Evolutionary conservation across 805 yeast genomes (phyloP).

Genomic region (Candida nanaspora): DNA sequence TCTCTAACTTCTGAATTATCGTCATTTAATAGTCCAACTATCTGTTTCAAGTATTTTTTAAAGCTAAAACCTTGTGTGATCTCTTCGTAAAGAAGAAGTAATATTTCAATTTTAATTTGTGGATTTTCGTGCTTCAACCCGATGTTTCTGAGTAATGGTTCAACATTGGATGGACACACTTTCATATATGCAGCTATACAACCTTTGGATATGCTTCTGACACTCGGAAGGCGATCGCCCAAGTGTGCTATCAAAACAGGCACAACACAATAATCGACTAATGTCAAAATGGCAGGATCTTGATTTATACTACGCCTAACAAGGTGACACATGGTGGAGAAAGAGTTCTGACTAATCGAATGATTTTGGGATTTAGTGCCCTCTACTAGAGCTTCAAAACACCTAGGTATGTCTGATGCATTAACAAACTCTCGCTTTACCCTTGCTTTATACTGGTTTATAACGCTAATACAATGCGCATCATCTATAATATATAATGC

Average conservation of each 20-base stretch:
- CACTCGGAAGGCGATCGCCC: conserved; percentile 31
- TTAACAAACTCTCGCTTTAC: conserved; percentile 51
- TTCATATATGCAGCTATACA: conserved; percentile 51
- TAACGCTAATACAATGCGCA: not conserved
- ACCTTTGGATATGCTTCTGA: conserved; percentile 38
- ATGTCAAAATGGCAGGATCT: conserved; percentile 32
- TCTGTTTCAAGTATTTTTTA: conserved; percentile 17
- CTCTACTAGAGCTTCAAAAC: conserved; percentile 40
- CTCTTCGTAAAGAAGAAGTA: conserved; percentile 36
- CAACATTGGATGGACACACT: conserved; percentile 42
- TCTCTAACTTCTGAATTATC: conserved; percentile 9
- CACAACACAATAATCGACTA: conserved; percentile 36
- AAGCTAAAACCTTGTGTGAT: conserved; percentile 28
- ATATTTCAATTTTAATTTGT: conserved; percentile 33
- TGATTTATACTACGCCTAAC: conserved; percentile 54
- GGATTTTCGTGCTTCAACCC: conserved; percentile 35
- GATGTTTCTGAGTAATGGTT: conserved; percentile 32
- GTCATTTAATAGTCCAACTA: conserved; percentile 17
- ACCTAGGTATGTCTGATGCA: conserved; percentile 38
- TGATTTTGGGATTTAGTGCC: conserved; percentile 34
- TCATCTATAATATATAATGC: not conserved
- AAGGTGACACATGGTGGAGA: conserved; percentile 47
- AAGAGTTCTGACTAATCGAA: conserved; percentile 34
- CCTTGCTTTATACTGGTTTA: conserved; percentile 35
- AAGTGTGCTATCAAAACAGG: conserved; percentile 46